Base-by-base conservation (phyloP, 129 eudicot species). In the Sambucus nigra region DNA sequence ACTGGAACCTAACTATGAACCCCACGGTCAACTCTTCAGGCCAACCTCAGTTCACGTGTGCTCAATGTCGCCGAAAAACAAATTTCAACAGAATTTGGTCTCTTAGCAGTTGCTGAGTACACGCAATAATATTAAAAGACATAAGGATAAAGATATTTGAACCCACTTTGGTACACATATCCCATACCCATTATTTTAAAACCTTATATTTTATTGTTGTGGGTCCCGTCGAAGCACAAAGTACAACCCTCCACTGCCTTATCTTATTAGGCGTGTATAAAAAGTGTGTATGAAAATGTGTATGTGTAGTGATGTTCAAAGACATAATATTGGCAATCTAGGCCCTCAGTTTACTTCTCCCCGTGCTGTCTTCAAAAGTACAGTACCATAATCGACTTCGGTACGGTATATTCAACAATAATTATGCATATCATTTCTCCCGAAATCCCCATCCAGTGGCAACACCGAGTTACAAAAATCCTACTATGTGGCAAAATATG, bases 301-400 rank as follows among this genome's bases (percentile, higher is more conserved):
- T n/a, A n/a, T n/a, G n/a, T n/a, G n/a, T n/a, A n/a, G n/a, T n/a
- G n/a, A n/a, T n/a, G n/a, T n/a, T n/a, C n/a, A n/a, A n/a, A n/a
- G n/a, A 28, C 55, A 62, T 31, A 60, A 14, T 51, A 46, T 50
- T 51, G 59, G 64, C 52, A 71, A 67, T 53, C 57, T 57, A 38
- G 68, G 50, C 1, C 63, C 66, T 47, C 71, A 60, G 0, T 41
- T 64, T 24, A 40, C 11, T 16, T 18, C 63, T 51, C 68, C 77
- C n/a, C 73, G 52, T 23, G 59, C 66, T 4, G 60, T 64, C 10
- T 81, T 77, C 54, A 75, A 78, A 69, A 55, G 74, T 74, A 31
- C 71, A 0, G 71, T 66, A 23, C 26, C 74, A 51, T 21, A 35
- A 61, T 72, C 65, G 45, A 26, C 25, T 35, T 57, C 65, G 21